Conservation (phyloP, 768 basidiomycete species). For the Tricholomella constricta region DNA sequence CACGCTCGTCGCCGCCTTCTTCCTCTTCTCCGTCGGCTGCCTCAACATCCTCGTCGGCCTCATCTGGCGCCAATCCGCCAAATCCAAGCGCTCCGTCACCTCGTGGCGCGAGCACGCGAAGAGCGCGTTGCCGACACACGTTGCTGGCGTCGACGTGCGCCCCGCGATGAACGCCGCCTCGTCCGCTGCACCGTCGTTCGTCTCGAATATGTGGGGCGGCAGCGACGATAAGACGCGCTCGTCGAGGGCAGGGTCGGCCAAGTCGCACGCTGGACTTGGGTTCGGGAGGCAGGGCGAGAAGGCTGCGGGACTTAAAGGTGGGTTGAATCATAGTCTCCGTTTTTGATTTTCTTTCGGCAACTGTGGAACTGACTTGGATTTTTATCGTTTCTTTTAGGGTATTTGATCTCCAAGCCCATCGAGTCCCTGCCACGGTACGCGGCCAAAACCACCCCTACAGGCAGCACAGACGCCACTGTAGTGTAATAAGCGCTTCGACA, state of each 20-base stretch:
- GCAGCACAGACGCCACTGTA: conserved; percentile 8
- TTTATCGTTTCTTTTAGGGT: conserved; percentile 35
- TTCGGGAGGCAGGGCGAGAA: conserved; percentile 83
- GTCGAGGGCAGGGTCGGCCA: conserved; percentile 22
- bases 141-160: conserved; percentile 37
- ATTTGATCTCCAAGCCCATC: conserved; percentile 60
- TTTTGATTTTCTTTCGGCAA: not conserved
- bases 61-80: conserved; percentile 66
- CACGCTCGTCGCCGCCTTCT: conserved; percentile 88
- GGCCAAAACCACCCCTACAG: conserved; percentile 30
- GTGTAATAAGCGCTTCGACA: not conserved
- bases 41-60: conserved; percentile 81
- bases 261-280: conserved; percentile 54
- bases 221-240: conserved; percentile 14
- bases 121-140: conserved; percentile 53
- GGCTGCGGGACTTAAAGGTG: conserved; percentile 62
- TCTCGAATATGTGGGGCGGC: conserved; percentile 34
- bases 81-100: conserved; percentile 61
- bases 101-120: conserved; percentile 62
- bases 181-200: conserved; percentile 31
- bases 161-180: conserved; percentile 33
- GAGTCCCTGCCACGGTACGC: conserved; percentile 65
- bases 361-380: conserved; percentile 2
- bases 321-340: too few species aligned
- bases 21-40: conserved; percentile 91